Evolutionary conservation across 73 alveolate species (phyloP), one percentile per base, ranked within the genome.

Genomic region (Diophrys appendiculata): DNA sequence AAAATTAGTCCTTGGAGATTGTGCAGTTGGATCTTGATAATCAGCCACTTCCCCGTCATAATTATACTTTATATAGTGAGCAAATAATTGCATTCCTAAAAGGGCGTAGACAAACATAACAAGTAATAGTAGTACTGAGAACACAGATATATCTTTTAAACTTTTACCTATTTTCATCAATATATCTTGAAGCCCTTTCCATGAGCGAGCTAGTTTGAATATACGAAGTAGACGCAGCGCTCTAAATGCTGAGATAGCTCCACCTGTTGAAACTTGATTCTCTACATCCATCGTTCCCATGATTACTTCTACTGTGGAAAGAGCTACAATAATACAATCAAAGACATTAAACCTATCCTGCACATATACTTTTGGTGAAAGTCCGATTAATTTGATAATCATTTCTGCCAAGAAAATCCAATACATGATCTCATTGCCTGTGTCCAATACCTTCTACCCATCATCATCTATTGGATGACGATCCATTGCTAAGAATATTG

Each of bases 61-160:
- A 84, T 76, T 80, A 78, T 77, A 84, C 53, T 73, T 75, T 14
- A 88, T 34, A 18, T 77, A 77, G 24, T 88, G 82, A 13, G 97
- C 97, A 69, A 82, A 91, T 25, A 91, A 54, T 65, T 91, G 92
- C 93, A 90, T 82, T 54, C 97, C 97, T 24, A 91, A 87, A 68
- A 91, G 68, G 14, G 93, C 76, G 52, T 86, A 87, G 22, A 89
- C 78, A 32, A 87, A 82, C 35, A 87, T 82, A 55, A 91, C 87
- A 1, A 91, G 34, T 75, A 87, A 83, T 53, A 87, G 84, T 30
- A 91, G 81, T 29, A 91, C 83, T 27, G 76, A 69, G 77, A 86
- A 86, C n/a, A 27, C 79, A 25, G 75, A 25, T 0, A 86, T 82
- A 68, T 78, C 93, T 33, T 78, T 73, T 35, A 86, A 18, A 0